A percentile compares a stretch with the other conserved stretches of the same genome.
Evolutionary conservation across 1,139 yeast species (phyloP).

Genomic region (Lipomyces yarrowii): DNA sequence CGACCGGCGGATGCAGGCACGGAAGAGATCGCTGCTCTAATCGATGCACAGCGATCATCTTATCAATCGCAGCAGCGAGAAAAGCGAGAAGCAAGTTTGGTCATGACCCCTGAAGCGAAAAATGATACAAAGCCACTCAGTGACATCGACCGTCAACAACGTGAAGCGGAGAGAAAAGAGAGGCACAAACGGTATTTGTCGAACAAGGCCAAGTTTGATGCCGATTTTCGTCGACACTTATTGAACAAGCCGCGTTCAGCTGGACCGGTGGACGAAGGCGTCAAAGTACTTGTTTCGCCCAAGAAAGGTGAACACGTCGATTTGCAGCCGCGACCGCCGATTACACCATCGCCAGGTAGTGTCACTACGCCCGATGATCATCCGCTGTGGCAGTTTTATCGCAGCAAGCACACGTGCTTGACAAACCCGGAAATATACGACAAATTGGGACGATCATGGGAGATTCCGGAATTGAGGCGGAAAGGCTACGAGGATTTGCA

Average conservation of each 20-base stretch:
- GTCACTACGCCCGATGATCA: slow-evolving; percentile 79
- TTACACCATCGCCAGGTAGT: slow-evolving; percentile 71
- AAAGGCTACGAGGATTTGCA: slow-evolving; percentile 92
- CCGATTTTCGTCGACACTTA: neutral
- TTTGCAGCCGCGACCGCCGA: slow-evolving; percentile 72
- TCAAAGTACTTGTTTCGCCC: slow-evolving; percentile 16
- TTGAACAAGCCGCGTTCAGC: slow-evolving; percentile 8
- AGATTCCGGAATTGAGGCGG: slow-evolving; percentile 82
- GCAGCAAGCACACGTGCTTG: slow-evolving; percentile 59
- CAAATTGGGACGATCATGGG: slow-evolving; percentile 75
- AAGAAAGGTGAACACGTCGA: slow-evolving; percentile 30
- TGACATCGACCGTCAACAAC: neutral
- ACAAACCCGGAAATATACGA: slow-evolving; percentile 37
- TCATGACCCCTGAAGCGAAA: neutral
- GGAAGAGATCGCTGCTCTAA: neutral
- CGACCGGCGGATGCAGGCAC: neutral
- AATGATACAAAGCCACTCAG: neutral
- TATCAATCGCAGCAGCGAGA: neutral
- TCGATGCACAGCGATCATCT: neutral
- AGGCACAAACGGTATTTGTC: neutral
- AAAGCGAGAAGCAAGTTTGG: neutral
- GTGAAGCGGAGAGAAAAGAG: neutral
- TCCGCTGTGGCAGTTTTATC: slow-evolving; percentile 94
- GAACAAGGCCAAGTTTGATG: neutral
- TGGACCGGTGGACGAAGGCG: slow-evolving; percentile 12